These are phyloP conservation scores for Solanum rostratum DNA, from an alignment of 257 asterid genomes.

Conservation along the genomic window DNA sequence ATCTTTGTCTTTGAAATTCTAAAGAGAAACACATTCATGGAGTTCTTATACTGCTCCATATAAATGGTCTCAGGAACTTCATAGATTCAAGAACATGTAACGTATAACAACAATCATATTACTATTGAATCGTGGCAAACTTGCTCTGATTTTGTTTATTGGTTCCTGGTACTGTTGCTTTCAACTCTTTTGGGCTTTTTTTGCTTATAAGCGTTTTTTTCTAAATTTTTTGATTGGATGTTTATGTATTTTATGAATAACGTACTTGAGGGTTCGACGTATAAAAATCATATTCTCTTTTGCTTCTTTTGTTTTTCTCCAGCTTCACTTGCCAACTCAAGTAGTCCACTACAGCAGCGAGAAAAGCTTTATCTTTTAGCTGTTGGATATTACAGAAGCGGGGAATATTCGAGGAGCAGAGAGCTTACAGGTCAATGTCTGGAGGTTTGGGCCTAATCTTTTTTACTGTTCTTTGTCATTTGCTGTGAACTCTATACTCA, in stretches of 20 bases:
- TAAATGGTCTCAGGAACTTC: not conserved
- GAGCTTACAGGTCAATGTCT: slow-evolving; percentile 44
- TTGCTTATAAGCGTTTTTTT: not conserved
- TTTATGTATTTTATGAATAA: not conserved
- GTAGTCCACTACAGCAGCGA: slow-evolving; percentile 45
- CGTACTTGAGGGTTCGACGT: not conserved
- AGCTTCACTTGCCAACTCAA: slow-evolving; percentile 40
- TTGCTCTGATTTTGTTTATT: not conserved
- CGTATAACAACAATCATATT: not conserved
- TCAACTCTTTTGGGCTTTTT: not conserved
- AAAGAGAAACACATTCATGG: not conserved
- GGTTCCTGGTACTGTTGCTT: not conserved
- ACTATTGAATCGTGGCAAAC: not conserved
- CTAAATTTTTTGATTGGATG: not conserved
- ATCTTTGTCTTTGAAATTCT: not conserved
- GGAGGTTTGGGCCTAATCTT: slow-evolving; percentile 28
- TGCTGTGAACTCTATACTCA: not conserved
- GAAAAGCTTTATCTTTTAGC: slow-evolving; percentile 62
- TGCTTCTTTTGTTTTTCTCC: slow-evolving; percentile 2
- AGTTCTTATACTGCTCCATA: not conserved
- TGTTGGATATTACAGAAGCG: slow-evolving; percentile 52
- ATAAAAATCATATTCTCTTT: not conserved
- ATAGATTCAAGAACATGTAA: not conserved
- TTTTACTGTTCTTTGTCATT: not conserved
- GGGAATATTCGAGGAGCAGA: slow-evolving; percentile 57